A percentile compares a stretch with the other conserved stretches of the same genome.
Evolutionary conservation across 768 basidiomycete species (phyloP).

Genomic region (Chalciporus piperatus): DNA sequence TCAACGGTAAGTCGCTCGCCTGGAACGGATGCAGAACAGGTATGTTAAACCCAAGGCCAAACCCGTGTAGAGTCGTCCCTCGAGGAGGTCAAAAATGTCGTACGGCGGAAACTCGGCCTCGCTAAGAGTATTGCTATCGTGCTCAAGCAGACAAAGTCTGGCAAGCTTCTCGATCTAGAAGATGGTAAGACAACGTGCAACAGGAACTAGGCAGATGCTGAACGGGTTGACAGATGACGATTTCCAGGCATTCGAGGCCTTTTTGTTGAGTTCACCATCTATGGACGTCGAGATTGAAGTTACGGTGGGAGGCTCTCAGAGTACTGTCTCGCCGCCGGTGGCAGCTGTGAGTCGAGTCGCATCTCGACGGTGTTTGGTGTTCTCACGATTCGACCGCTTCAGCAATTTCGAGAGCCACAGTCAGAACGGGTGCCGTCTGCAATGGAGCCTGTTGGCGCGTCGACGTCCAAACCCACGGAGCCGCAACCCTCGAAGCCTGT

Average conservation of each 20-base stretch:
- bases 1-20: too few relatives aligned
- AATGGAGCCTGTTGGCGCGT: too few relatives aligned
- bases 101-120: slow-evolving; percentile 63
- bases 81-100: too few relatives aligned
- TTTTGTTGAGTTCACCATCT: slow-evolving; percentile 36
- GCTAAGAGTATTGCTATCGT: slow-evolving; percentile 33
- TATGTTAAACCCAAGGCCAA: too few relatives aligned
- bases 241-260: slow-evolving; percentile 65
- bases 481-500: too few relatives aligned
- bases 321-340: not conserved
- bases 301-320: slow-evolving; percentile 12
- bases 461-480: too few relatives aligned
- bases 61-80: too few relatives aligned
- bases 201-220: not conserved
- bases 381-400: not conserved
- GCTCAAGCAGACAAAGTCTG: slow-evolving; percentile 54
- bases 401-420: not conserved
- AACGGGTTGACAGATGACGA: slow-evolving; percentile 59
- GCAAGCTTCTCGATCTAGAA: slow-evolving; percentile 61
- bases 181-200: slow-evolving; percentile 49
- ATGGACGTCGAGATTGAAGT: slow-evolving; percentile 41
- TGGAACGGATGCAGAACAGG: not conserved
- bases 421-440: not conserved
- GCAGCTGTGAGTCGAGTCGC: not conserved
- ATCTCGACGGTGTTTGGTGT: not conserved